Conservation (phyloP, 1,284 basidiomycete species). For the Phenoliferia sp. region DNA sequence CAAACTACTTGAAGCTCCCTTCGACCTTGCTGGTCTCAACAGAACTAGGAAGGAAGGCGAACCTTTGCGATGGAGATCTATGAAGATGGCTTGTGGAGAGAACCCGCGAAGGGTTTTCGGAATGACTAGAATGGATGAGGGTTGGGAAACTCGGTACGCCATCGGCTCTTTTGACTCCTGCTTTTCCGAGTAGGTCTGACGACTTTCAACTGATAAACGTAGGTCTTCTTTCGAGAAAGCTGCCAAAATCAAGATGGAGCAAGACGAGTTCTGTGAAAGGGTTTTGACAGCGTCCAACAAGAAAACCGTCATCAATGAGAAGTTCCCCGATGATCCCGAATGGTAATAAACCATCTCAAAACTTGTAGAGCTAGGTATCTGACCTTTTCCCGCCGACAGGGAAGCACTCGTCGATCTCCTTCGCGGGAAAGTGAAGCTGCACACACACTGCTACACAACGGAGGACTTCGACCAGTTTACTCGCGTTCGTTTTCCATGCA, state of each 20-base stretch:
- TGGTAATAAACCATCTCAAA: too few relatives aligned
- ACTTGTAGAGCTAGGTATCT: too few relatives aligned
- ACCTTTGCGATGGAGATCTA: conserved; percentile 11
- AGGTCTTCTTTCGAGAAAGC: conserved; percentile 59
- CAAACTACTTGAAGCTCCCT: conserved; percentile 61
- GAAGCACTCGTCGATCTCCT: conserved; percentile 83
- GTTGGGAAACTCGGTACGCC: neutral
- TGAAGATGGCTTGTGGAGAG: conserved; percentile 23
- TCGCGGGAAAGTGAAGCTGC: conserved; percentile 63
- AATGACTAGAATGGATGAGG: neutral
- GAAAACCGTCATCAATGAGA: conserved; percentile 49
- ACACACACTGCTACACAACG: conserved; percentile 62
- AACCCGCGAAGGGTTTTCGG: conserved; percentile 50
- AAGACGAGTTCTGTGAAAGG: conserved; percentile 65
- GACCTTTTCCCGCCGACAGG: too few relatives aligned
- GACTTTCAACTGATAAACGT: too few relatives aligned
- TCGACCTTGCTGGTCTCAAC: conserved; percentile 45
- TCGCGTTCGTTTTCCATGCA: neutral
- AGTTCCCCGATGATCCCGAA: conserved; percentile 70
- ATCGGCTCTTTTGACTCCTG: too few relatives aligned
- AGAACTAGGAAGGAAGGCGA: conserved; percentile 30
- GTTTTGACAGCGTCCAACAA: conserved; percentile 58
- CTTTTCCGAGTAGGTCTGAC: too few relatives aligned
- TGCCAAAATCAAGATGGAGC: conserved; percentile 62
- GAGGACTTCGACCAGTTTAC: neutral